Conservation (phyloP, 1,284 basidiomycete species). For the Abortiporus biennis region DNA sequence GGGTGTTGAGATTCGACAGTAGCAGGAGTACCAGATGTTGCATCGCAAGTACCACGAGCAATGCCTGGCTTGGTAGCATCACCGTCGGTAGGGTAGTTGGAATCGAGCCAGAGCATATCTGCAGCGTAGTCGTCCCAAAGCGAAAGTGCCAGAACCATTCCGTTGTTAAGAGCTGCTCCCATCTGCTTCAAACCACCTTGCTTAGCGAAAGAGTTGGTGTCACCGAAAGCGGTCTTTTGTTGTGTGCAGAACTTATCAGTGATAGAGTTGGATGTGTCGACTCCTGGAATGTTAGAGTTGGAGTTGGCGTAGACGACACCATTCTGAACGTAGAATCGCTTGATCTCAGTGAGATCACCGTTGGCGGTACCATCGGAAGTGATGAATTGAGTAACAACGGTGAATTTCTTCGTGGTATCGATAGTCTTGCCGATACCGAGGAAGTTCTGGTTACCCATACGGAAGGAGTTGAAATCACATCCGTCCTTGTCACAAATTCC, state of each 20-base stretch:
- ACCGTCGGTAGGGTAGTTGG: slow-evolving; percentile 40
- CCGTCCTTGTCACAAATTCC: slow-evolving; percentile 46
- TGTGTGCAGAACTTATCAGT: slow-evolving; percentile 31
- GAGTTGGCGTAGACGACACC: slow-evolving; percentile 47
- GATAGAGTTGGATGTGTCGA: slow-evolving; percentile 31
- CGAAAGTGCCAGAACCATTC: slow-evolving; percentile 50
- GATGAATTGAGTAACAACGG: slow-evolving; percentile 43
- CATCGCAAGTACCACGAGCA: slow-evolving; percentile 46
- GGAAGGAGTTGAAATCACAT: slow-evolving; percentile 53
- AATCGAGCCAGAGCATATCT: too few relatives aligned
- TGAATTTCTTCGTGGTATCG: slow-evolving; percentile 40
- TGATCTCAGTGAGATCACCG: slow-evolving; percentile 43
- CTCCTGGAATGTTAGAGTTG: slow-evolving; percentile 34
- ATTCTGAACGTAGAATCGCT: slow-evolving; percentile 48
- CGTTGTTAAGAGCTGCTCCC: slow-evolving; percentile 36
- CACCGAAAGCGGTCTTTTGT: slow-evolving; percentile 32
- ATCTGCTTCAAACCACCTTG: slow-evolving; percentile 34
- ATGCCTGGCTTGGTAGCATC: slow-evolving; percentile 42
- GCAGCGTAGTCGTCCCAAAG: slow-evolving; percentile 53
- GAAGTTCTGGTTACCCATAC: slow-evolving; percentile 43
- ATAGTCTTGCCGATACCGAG: slow-evolving; percentile 38
- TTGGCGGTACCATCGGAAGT: slow-evolving; percentile 38
- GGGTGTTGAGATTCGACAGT: slow-evolving; percentile 36
- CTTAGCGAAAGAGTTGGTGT: slow-evolving; percentile 28
- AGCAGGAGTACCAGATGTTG: slow-evolving; percentile 38